Percentiles rank a stretch among this genome's conserved stretches.
phyloP scores from a whole-genome alignment of 306 rosid genomes.

The Quercus mongolica region DNA sequence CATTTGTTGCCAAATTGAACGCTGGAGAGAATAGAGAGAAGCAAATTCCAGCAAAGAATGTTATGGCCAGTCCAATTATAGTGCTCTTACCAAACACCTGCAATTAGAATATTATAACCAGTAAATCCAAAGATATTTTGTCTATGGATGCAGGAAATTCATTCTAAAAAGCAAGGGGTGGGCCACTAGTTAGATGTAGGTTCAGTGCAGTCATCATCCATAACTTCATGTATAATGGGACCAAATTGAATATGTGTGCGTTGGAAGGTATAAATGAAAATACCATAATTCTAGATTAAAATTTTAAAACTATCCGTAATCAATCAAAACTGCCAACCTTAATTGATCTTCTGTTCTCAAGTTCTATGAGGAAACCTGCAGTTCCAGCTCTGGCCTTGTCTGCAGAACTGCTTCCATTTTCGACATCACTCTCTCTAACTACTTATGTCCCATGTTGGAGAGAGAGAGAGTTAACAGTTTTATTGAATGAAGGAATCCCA shows the following conservation, averaged over 20 bases:
- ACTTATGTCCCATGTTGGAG: slow-evolving; percentile 11
- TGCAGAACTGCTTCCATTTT: slow-evolving; percentile 28
- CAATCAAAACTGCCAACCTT: slow-evolving; percentile 43
- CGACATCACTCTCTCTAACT: slow-evolving; percentile 42
- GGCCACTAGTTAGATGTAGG: not conserved
- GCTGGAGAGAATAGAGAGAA: slow-evolving; percentile 92
- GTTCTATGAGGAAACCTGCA: slow-evolving; percentile 68
- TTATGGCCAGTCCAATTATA: slow-evolving; percentile 61
- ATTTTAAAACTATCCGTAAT: too few species aligned
- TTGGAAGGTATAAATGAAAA: not conserved
- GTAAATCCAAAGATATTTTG: not conserved
- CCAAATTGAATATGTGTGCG: not conserved
- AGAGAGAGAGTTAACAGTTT: slow-evolving; percentile 1
- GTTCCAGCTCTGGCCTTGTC: slow-evolving; percentile 64
- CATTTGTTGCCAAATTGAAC: slow-evolving; percentile 91
- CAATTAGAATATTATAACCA: not conserved
- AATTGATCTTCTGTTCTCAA: slow-evolving; percentile 74
- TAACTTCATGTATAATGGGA: not conserved
- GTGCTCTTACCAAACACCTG: slow-evolving; percentile 81
- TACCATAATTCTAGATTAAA: not conserved
- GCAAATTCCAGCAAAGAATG: slow-evolving; percentile 77
- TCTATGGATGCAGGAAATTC: not conserved
- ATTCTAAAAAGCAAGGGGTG: not conserved
- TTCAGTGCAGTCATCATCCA: not conserved
- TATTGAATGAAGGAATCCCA: not conserved